These are phyloP conservation scores for Colletotrichum coccodes DNA, from an alignment of 2,329 filamentous ascomycete genomes.

Conservation along the genomic window DNA sequence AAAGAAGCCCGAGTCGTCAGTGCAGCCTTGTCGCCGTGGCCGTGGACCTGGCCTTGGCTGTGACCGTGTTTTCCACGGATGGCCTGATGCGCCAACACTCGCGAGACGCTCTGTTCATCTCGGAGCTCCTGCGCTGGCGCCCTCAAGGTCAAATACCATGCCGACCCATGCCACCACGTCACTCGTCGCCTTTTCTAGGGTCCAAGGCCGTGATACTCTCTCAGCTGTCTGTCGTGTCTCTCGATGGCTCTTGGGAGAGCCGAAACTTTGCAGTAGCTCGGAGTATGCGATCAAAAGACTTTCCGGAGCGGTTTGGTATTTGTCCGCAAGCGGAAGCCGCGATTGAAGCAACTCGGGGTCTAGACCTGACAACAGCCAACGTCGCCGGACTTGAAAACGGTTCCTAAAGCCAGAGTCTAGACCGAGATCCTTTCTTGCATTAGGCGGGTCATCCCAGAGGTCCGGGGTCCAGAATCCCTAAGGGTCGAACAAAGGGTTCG, in stretches of 20 bases:
- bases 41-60: constrained; percentile 23
- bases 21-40: constrained; percentile 28
- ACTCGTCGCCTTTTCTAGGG: constrained; percentile 5
- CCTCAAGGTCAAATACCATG: background rate
- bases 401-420: background rate
- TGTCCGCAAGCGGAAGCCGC: background rate
- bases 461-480: background rate
- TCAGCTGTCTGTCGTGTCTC: background rate
- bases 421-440: background rate
- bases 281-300: background rate
- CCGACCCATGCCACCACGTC: constrained; percentile 20
- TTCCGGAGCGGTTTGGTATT: background rate
- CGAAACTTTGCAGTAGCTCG: background rate
- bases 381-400: constrained; percentile 5
- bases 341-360: background rate
- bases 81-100: background rate
- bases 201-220: background rate
- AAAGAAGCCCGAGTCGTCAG: background rate
- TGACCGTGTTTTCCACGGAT: background rate
- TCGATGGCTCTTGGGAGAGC: constrained; percentile 4
- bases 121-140: constrained; percentile 1
- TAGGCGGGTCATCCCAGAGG: background rate
- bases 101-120: background rate
- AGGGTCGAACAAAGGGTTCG: background rate
- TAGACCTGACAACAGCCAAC: constrained; percentile 6